phyloP scores from a whole-genome alignment of 345 rosid species.

The Euclidium syriacum region DNA sequence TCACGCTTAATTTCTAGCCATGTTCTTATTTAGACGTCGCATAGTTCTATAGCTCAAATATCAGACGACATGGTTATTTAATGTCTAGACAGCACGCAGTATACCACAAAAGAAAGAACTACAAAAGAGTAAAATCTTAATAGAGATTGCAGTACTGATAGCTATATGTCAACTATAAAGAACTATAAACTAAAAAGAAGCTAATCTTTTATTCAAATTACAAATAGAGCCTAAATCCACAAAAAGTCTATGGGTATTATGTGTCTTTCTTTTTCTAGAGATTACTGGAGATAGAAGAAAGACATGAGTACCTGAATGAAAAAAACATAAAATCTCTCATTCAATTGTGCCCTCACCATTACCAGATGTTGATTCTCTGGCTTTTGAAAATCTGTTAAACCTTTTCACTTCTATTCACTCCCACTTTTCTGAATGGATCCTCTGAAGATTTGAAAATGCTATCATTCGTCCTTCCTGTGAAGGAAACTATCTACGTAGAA shows the following conservation, averaged over 20 bases:
- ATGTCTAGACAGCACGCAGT: too few relatives aligned
- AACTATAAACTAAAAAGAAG: neutral
- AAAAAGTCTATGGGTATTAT: too few relatives aligned
- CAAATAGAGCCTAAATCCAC: conserved; percentile 6
- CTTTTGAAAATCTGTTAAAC: conserved; percentile 93
- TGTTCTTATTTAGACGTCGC: too few relatives aligned
- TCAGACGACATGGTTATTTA: too few relatives aligned
- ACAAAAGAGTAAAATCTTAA: too few relatives aligned
- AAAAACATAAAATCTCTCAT: neutral
- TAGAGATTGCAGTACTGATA: too few relatives aligned
- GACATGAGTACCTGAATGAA: neutral
- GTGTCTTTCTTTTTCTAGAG: neutral
- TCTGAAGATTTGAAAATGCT: conserved; percentile 97
- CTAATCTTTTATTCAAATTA: conserved; percentile 9
- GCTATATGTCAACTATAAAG: too few relatives aligned
- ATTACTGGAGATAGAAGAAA: neutral
- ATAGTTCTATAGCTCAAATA: too few relatives aligned
- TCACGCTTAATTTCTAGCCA: too few relatives aligned
- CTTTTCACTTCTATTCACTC: conserved; percentile 95
- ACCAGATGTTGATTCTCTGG: conserved; percentile 92
- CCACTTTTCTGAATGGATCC: conserved; percentile 90
- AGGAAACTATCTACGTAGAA: conserved; percentile 70
- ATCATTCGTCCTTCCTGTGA: conserved; percentile 94
- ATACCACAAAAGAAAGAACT: too few relatives aligned
- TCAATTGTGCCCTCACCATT: conserved; percentile 58